phyloP scores from a whole-genome alignment of 345 rosid species.

The Xanthoceras sorbifolium region DNA sequence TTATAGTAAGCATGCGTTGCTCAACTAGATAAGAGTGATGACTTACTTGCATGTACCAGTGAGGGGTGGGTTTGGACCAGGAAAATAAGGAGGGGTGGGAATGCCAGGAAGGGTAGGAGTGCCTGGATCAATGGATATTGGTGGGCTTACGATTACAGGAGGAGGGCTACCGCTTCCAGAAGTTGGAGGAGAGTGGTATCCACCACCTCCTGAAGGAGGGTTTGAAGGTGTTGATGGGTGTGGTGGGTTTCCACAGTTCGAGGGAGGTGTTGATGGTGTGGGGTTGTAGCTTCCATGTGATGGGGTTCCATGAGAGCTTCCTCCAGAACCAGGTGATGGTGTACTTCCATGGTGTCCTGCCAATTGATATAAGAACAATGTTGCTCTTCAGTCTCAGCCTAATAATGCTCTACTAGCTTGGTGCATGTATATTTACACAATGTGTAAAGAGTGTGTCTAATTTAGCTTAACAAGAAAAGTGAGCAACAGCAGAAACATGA shows the following conservation, averaged over 20 bases:
- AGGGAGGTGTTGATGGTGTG: constrained; percentile 42
- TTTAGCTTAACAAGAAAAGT: background rate
- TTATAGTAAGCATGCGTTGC: no score
- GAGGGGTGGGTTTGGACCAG: constrained; percentile 68
- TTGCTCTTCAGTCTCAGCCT: background rate
- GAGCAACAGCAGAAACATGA: background rate
- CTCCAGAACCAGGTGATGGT: background rate
- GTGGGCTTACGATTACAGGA: constrained; percentile 42
- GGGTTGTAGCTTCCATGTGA: constrained; percentile 42
- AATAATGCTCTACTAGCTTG: background rate
- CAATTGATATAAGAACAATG: background rate
- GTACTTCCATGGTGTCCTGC: constrained; percentile 25
- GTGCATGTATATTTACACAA: background rate
- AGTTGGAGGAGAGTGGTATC: constrained; percentile 54
- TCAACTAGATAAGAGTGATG: no score
- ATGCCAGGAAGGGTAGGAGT: constrained; percentile 43
- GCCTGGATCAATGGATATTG: constrained; percentile 49
- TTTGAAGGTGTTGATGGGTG: constrained; percentile 45
- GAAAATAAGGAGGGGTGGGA: constrained; percentile 54
- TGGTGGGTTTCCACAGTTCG: constrained; percentile 26
- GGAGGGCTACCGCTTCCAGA: constrained; percentile 27
- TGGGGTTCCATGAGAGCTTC: constrained; percentile 29
- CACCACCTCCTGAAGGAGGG: constrained; percentile 61
- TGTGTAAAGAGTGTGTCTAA: no score
- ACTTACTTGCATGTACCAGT: constrained; percentile 91